These are phyloP conservation scores for Phytophthora sansomeana DNA, from an alignment of 352 stramenopile genomes.

Conservation along the genomic window DNA sequence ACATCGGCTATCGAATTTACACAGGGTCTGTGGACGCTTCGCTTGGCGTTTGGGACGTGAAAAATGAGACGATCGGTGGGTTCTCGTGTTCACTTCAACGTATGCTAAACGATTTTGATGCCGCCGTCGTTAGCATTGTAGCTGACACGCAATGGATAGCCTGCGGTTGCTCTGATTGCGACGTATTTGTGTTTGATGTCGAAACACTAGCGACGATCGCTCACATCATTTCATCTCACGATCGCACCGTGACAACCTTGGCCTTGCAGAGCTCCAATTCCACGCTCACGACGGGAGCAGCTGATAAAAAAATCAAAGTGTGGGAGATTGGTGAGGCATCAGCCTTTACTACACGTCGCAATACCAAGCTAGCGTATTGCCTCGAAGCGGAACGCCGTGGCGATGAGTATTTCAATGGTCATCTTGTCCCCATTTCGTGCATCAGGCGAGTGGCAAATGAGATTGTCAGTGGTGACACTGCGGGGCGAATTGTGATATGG, in stretches of 20 bases:
- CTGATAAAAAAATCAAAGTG: conserved; percentile 72
- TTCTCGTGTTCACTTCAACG: conserved; percentile 53
- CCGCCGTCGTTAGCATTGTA: conserved; percentile 71
- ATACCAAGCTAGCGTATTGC: conserved; percentile 40
- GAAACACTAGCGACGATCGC: conserved; percentile 49
- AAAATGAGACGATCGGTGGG: conserved; percentile 59
- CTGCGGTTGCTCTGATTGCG: conserved; percentile 72
- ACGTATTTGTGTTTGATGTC: conserved; percentile 75
- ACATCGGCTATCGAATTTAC: conserved; percentile 68
- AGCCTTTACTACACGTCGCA: conserved; percentile 38
- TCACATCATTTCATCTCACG: conserved; percentile 62
- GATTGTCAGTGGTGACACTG: conserved; percentile 77
- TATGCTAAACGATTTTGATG: conserved; percentile 76
- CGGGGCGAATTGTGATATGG: conserved; percentile 71
- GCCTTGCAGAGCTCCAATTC: conserved; percentile 54
- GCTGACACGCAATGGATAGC: conserved; percentile 63
- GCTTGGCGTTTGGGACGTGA: conserved; percentile 73
- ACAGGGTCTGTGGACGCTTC: conserved; percentile 72
- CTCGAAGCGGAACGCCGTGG: conserved; percentile 50
- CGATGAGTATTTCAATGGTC: conserved; percentile 60
- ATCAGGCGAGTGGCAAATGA: conserved; percentile 70
- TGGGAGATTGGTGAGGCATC: conserved; percentile 55
- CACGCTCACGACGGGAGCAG: conserved; percentile 58
- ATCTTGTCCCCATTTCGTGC: conserved; percentile 63
- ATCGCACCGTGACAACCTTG: conserved; percentile 57